A percentile compares a stretch with the other conserved stretches of the same genome.
phyloP scores from a whole-genome alignment of 768 basidiomycete species.

The Clavaria fumosa region DNA sequence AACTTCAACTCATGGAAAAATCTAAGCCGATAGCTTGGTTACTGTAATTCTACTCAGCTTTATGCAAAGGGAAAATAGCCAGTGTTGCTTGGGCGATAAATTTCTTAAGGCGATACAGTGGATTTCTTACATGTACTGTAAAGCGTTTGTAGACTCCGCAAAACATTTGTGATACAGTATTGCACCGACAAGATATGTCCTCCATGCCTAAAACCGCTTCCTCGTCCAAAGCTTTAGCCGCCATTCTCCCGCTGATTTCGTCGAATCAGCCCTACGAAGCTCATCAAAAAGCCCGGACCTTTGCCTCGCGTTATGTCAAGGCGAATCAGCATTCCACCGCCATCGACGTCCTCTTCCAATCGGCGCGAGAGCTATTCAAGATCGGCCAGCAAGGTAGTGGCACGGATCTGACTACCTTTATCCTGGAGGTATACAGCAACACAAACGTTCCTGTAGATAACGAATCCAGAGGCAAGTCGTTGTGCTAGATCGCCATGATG shows the following conservation, averaged over 20 bases:
- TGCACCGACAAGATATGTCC: no score
- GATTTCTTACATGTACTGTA: no score
- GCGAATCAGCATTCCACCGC: conserved; percentile 71
- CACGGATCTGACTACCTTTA: conserved; percentile 63
- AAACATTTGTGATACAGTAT: no score
- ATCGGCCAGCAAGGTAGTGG: conserved; percentile 81
- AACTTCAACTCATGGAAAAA: no score
- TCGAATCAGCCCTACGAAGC: conserved; percentile 71
- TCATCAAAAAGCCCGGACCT: conserved; percentile 93
- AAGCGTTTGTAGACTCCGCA: no score
- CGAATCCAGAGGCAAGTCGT: conserved; percentile 58
- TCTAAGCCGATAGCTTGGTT: no score
- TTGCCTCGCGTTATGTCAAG: conserved; percentile 77
- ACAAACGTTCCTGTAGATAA: conserved; percentile 60
- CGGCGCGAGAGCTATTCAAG: conserved; percentile 78
- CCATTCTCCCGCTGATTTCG: conserved; percentile 58
- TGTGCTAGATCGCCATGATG: not conserved
- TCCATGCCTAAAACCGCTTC: no score
- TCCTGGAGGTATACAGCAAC: conserved; percentile 73
- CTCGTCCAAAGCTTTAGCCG: conserved; percentile 53
- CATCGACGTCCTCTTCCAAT: conserved; percentile 86
- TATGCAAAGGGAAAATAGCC: no score
- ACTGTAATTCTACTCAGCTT: no score
- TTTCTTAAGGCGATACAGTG: no score
- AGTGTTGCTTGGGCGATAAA: no score